Base-by-base conservation (phyloP, 192 early-diverging fungal genomes). In the Coemansia sp. region DNA sequence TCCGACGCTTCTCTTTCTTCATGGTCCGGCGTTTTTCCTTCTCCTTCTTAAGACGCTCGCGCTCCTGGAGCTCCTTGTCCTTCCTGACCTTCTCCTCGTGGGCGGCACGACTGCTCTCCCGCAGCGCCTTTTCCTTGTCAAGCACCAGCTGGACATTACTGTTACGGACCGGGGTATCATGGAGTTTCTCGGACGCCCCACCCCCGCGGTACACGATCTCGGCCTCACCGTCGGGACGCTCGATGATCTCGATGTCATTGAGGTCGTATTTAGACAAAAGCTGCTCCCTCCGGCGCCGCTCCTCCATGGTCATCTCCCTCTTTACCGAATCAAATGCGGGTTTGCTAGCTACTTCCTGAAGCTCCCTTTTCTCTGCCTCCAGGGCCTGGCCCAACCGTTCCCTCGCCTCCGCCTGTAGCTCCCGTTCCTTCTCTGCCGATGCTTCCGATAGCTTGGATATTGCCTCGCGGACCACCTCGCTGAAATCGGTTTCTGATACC, bases 1-100 rank as follows among this genome's bases (percentile, higher is more conserved):
- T 80, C 43, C 77, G 42, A 12, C 77, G 68, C 57, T 80, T 80
- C 41, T 74, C 77, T 36, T 65, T 71, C 51, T 80, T 80, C 69
- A 74, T 74, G 0, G 77, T 80, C 42, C 72, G 59, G 2, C 66
- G 68, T 42, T 67, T 69, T 36, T 80, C 69, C 61, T 80, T 68
- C 45, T 77, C 69, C 11, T 77, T 71, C 16, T 56, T 63, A 0
- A 68, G 62, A 0, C 54, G 51, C 4, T 74, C 72, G 21, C 54
- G 48, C 46, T 80, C 73, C 4, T 68, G 43, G 26, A 74, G 51
- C 56, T 74, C 72, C 54, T 80, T 80, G 6, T 80, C 72, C 18
- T 66, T 61, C 54, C 72, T 68, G 16, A 74, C 66, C 56, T 74
- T 80, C 52, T 80, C 71, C 66, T 74, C 69, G 54, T 74, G 77